phyloP scores from a whole-genome alignment of 2,329 filamentous ascomycete genomes.

The Diaporthe eres region DNA sequence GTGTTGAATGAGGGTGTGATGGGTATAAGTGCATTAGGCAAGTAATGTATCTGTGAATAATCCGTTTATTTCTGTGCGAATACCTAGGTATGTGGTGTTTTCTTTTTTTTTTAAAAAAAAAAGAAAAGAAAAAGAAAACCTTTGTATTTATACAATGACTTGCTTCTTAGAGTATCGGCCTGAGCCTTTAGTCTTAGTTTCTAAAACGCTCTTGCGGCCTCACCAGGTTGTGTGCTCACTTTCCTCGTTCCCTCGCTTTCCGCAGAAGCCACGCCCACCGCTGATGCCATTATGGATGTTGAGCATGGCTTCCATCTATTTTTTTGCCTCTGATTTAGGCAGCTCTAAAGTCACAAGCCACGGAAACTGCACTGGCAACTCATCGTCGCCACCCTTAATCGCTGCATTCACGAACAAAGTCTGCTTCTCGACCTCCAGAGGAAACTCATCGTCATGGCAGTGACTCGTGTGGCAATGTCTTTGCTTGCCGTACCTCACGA shows the following conservation, averaged over 20 bases:
- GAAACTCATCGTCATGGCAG: conserved; percentile 48
- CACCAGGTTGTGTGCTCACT: not conserved
- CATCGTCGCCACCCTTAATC: conserved; percentile 52
- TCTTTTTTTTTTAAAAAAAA: no score
- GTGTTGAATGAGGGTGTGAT: no score
- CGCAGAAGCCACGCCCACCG: not conserved
- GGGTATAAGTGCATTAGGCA: no score
- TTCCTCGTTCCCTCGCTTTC: not conserved
- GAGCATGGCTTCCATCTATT: not conserved
- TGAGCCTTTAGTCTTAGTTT: no score
- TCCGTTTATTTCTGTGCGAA: no score
- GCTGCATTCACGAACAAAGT: conserved; percentile 71
- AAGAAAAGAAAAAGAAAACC: no score
- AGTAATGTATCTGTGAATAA: no score
- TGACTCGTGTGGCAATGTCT: conserved; percentile 52
- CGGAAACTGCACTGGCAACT: conserved; percentile 40
- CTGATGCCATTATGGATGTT: conserved; percentile 1
- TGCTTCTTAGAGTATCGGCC: no score
- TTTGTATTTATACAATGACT: no score
- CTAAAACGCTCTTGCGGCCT: no score
- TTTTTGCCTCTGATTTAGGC: conserved; percentile 5
- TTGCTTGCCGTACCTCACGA: conserved; percentile 31
- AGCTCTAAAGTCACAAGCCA: conserved; percentile 45
- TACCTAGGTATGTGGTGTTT: no score
- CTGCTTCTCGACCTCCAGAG: conserved; percentile 54